Evolutionary conservation across 2,329 filamentous ascomycete genomes (phyloP), one percentile per base, ranked within the genome.

Genomic region (Ceratocystiopsis minuta): DNA sequence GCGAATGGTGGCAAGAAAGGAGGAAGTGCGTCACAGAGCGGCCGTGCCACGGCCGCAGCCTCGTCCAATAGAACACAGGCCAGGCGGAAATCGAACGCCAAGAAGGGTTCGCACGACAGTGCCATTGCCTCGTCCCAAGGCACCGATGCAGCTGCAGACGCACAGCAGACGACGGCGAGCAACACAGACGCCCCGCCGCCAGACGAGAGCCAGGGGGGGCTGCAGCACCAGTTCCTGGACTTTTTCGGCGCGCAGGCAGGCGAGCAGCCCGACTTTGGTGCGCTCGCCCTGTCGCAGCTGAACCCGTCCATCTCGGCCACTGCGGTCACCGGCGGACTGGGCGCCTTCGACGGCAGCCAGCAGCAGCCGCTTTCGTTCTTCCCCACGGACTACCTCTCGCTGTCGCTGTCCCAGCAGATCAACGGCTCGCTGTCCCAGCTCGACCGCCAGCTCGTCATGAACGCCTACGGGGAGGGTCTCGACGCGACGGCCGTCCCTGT

Each of bases 381-480:
- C 50, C 57, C 68, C 10, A 60, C 64, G 39, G 64, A 75, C 52
- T 54, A 78, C 34, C 62, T 75, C n/a, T 56, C 63, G 6, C 58
- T 73, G 47, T 64, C 64, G 4, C 58, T 77, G 15, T 59, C 60
- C 17, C 67, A 66, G 51, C 65, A 65, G 43, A 49, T 42, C 16
- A 60, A 64, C 45, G 62, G 61, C 3, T 66, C 75, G 41, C 61
- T 85, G 20, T 75, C 78, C 11, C 75, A 82, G 46, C 68, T 88
- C 14, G 80, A 87, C 51, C 69, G 80, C 3, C 80, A 85, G 52
- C 73, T 86, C 48, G 77, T 85, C 2, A 83, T 84, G 47, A 77
- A 76, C 34, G 79, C 77, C 1, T 88, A 86, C 53, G 64, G 66
- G 10, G 68, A 65, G 16, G 66, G 63, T 28, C 57, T 73, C 51